Evolutionary conservation across 140 eudicot species (phyloP), one percentile per base, ranked within the genome.

Genomic region (Flaveria floridana): DNA sequence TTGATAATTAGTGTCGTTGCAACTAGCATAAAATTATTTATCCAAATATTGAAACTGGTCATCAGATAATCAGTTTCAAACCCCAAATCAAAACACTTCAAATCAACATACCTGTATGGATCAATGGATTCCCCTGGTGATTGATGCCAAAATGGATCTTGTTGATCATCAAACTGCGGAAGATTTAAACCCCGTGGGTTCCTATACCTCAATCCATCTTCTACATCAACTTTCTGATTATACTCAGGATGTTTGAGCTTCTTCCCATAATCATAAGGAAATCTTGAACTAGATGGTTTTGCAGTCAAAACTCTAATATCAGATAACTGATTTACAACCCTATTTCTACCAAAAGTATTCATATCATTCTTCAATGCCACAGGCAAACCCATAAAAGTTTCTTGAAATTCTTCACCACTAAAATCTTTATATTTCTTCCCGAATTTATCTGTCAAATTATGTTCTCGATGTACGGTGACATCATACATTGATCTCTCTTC

Each of bases 281-380:
- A 65, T 75, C 88, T 83, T 26, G 77, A 48, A 72, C 81, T 82
- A 58, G 94, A 67, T 30, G 97, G 99, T 73, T 86, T 94, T 59
- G 96, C 76, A 78, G 96, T 90, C 61, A 90, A 79, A 52, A 90
- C 85, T 81, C 84, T 82, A 61, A 90, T 94, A 66, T 90, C 99
- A 12, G 99, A 90, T 55, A 94, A 77, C 78, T 87, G 85, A 79
- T 88, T 90, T 47, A 88, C 87, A 34, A 80, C 55, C 81, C 79
- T 80, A 70, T 86, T 85, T 70, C 89, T 85, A 71, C 89, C 87
- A 70, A 76, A 81, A 55, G 82, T 75, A 70, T 76, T 76, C 47
- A 76, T 52, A 76, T 86, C 91, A 46, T 75, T 80, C 74, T 79
- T 86, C 16, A 64, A 47, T 19, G 85, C 37, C 37, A 68, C 70